These are phyloP conservation scores for Aspergillus sp. DNA, from an alignment of 2,329 filamentous ascomycete species.

Conservation along the genomic window DNA sequence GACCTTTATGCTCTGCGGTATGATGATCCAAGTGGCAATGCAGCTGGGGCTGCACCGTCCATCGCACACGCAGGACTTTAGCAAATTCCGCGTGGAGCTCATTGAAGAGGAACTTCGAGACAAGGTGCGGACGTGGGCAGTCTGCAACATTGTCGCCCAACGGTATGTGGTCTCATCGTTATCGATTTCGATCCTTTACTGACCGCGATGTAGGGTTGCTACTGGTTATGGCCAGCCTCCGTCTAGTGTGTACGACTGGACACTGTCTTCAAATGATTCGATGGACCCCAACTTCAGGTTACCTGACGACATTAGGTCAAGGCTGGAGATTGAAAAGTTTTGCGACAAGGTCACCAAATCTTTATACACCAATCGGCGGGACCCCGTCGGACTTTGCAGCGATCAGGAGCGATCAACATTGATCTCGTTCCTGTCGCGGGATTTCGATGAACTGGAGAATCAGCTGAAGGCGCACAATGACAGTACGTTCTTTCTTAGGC, in stretches of 20 bases:
- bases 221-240: slow-evolving; percentile 71
- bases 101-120: slow-evolving; percentile 65
- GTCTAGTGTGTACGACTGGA: slow-evolving; percentile 63
- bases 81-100: slow-evolving; percentile 55
- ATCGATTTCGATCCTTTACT: slow-evolving; percentile 1
- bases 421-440: slow-evolving; percentile 48
- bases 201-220: slow-evolving; percentile 52
- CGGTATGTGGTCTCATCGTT: slow-evolving; percentile 47
- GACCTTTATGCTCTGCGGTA: slow-evolving; percentile 65
- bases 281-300: slow-evolving; percentile 51
- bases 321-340: slow-evolving; percentile 61
- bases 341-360: slow-evolving; percentile 59
- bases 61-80: slow-evolving; percentile 61
- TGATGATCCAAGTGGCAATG: slow-evolving; percentile 70
- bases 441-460: slow-evolving; percentile 56
- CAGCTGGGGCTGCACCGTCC: slow-evolving; percentile 67
- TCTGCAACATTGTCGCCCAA: slow-evolving; percentile 69
- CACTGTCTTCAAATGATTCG: slow-evolving; percentile 49
- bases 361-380: slow-evolving; percentile 58
- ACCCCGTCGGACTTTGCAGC: slow-evolving; percentile 54
- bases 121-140: slow-evolving; percentile 66
- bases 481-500: slow-evolving; percentile 30
- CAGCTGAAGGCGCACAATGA: slow-evolving; percentile 48
- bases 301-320: slow-evolving; percentile 53
- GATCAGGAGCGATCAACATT: slow-evolving; percentile 49